Base-by-base conservation (phyloP, 2,329 filamentous ascomycete genomes). In the Trichoderma arundinaceum region DNA sequence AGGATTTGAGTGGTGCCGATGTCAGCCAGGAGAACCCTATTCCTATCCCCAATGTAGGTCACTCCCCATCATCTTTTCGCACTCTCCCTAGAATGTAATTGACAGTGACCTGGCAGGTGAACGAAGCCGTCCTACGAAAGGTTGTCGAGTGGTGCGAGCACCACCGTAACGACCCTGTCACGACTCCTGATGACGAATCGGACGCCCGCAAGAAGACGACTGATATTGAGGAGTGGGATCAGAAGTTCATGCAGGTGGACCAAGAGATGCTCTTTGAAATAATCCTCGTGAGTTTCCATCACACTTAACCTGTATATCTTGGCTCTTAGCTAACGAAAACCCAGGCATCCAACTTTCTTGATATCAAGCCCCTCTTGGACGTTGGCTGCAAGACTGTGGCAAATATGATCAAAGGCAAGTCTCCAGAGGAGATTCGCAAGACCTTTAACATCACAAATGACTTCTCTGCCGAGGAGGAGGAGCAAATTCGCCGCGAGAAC, bases 391-490 rank as follows among this genome's bases (percentile, higher is more conserved):
- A 99, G 88, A 99, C 95, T 0, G 95, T 99, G 15, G 95, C 95
- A 68, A 99, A 99, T 82, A 99, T 99, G 95, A 99, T 99, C 85
- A 99, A 99, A 91, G 95, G 95, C 82, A 99, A 99, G 86, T 97
- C 93, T 0, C 95, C 95, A 3, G 95, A 99, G 78, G 95, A 99
- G 83, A 99, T 99, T 74, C 92, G 95, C 59, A 99, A 98, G 86
- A 99, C 95, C 0, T 99, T 99, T 84, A 99, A 99, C 83, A 99
- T 99, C 75, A 95, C 96, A 75, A 99, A 99, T 74, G 95, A 99
- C 79, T 99, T 99, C 82, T 98, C 95, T 0, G 92, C 94, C 2
- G 95, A 99, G 80, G 95, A 99, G 82, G 95, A 99, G 80, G 95
- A 99, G 77, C 95, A 99, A 85, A 99, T 95, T 70, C 90, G 92